Evolutionary conservation across 768 basidiomycete genomes (phyloP).

Genomic region (Tephrocybe sp.): DNA sequence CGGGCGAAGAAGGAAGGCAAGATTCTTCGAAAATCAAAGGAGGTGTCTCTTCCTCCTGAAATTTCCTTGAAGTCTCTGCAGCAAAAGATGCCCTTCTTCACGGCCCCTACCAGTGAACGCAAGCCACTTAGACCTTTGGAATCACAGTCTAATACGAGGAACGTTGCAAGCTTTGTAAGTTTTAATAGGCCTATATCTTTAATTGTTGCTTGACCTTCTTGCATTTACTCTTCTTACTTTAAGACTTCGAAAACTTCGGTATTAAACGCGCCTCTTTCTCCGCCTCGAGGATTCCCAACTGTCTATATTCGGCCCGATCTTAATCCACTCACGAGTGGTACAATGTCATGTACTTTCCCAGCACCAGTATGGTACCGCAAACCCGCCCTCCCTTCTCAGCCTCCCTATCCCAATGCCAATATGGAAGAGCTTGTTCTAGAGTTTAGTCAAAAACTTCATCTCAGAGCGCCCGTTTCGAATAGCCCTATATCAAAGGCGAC

Average conservation of each 20-base stretch:
- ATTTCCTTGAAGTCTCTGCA: slow-evolving; percentile 22
- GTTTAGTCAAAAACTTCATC: slow-evolving; percentile 12
- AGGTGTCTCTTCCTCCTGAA: slow-evolving; percentile 18
- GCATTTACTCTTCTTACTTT: too few species aligned
- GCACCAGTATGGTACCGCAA: slow-evolving; percentile 29
- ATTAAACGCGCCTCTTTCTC: slow-evolving; percentile 3
- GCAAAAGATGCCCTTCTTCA: slow-evolving; percentile 23
- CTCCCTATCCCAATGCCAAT: background rate
- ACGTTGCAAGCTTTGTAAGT: background rate
- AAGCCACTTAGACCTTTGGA: background rate
- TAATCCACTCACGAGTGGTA: slow-evolving; percentile 15
- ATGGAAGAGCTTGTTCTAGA: slow-evolving; percentile 9
- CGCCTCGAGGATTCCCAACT: slow-evolving; percentile 25
- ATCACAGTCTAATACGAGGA: slow-evolving; percentile 9
- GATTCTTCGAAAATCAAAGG: slow-evolving; percentile 15
- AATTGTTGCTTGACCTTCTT: background rate
- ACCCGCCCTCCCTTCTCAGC: slow-evolving; percentile 11
- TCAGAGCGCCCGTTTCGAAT: background rate
- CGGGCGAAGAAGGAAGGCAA: slow-evolving; percentile 33
- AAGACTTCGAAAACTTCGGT: too few species aligned
- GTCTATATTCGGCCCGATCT: slow-evolving; percentile 11
- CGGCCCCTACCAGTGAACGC: slow-evolving; percentile 20
- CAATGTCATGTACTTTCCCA: slow-evolving; percentile 22
- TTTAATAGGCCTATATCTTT: background rate
- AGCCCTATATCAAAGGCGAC: background rate